These are phyloP conservation scores for Iris pallida DNA, from an alignment of 116 monocot species.

Conservation along the genomic window DNA sequence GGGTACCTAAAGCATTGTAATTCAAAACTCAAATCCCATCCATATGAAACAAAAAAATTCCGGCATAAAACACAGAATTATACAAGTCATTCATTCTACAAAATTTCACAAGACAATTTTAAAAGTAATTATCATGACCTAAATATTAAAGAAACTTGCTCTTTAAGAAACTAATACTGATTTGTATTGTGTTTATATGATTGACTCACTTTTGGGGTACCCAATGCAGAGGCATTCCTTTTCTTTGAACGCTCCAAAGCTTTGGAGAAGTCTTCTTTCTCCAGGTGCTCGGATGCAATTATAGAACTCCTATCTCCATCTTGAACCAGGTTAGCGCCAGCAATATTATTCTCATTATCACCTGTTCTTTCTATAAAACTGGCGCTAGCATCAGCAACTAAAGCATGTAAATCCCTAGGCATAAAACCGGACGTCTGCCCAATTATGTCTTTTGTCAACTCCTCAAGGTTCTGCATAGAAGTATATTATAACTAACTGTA, in stretches of 20 bases:
- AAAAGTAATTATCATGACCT: too few relatives aligned
- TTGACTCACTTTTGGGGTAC: constrained; percentile 77
- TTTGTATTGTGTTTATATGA: too few relatives aligned
- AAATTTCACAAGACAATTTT: too few relatives aligned
- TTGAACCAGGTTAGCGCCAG: neutral
- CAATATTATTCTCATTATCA: constrained; percentile 10
- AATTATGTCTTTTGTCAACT: constrained; percentile 59
- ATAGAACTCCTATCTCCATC: constrained; percentile 14
- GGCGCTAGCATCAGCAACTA: constrained; percentile 84
- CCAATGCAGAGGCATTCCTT: too few relatives aligned
- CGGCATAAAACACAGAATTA: neutral
- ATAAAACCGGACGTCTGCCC: constrained; percentile 94
- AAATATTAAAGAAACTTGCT: too few relatives aligned
- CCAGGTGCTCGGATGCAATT: constrained; percentile 6
- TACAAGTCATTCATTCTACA: too few relatives aligned
- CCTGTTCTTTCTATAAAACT: constrained; percentile 38
- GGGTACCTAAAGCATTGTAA: constrained; percentile 56
- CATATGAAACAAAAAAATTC: constrained; percentile 1
- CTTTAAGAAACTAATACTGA: too few relatives aligned
- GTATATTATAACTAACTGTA: constrained; percentile 3
- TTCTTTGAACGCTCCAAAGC: too few relatives aligned
- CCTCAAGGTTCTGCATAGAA: constrained; percentile 45
- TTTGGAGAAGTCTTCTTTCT: too few relatives aligned
- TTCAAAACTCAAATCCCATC: neutral
- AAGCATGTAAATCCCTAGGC: constrained; percentile 72